phyloP scores from a whole-genome alignment of 2,329 filamentous ascomycete species.

The Fusarium marasasianum region DNA sequence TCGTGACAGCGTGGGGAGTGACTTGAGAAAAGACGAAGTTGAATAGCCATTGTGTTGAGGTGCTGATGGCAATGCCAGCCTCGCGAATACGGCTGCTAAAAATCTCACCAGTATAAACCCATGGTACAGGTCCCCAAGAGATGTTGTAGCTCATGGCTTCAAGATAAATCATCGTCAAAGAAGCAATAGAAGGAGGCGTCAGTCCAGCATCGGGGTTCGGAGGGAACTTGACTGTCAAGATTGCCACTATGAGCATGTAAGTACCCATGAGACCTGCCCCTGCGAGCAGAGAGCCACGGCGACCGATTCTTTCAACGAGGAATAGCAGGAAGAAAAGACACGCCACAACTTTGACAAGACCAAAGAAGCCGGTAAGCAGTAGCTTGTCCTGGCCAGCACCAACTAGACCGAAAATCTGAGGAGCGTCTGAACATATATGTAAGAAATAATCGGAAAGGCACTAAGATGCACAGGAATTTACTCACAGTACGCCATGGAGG shows the following conservation, averaged over 20 bases:
- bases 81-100: not conserved
- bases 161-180: not conserved
- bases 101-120: not conserved
- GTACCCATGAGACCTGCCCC: not conserved
- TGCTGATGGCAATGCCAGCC: not conserved
- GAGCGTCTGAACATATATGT: not conserved
- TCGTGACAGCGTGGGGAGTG: not conserved
- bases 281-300: not conserved
- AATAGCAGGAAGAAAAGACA: not conserved
- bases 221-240: not conserved
- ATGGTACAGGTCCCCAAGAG: not conserved
- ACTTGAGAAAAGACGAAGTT: not conserved
- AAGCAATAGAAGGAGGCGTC: not conserved
- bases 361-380: not conserved
- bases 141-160: not conserved
- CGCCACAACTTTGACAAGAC: not conserved
- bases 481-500: not conserved
- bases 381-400: not conserved
- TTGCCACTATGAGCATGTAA: not conserved
- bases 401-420: not conserved
- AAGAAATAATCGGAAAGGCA: not conserved
- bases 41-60: not conserved
- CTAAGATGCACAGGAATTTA: not conserved
- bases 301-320: not conserved
- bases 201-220: not conserved